Percentiles rank a stretch among this genome's conserved stretches.
Evolutionary conservation across 768 basidiomycete genomes (phyloP).

Genomic region (Coprinellus micaceus): DNA sequence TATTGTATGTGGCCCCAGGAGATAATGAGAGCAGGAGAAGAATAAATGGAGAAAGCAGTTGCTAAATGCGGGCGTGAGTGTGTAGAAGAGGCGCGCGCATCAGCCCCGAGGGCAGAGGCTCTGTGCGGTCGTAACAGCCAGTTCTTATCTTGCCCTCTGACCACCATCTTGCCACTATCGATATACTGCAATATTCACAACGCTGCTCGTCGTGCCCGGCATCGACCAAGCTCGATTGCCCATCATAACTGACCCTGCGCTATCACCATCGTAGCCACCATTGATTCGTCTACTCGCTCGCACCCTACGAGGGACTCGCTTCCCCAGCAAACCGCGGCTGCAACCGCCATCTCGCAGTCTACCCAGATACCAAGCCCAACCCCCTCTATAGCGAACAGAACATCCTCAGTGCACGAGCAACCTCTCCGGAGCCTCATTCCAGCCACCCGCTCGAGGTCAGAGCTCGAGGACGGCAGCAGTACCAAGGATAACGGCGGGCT

Average conservation of each 20-base stretch:
- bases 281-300: conserved; percentile 65
- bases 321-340: conserved; percentile 21
- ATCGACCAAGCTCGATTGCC: conserved; percentile 10
- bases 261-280: conserved; percentile 39
- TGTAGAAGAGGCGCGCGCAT: conserved; percentile 12
- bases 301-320: conserved; percentile 55
- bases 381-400: conserved; percentile 23
- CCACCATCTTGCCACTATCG: conserved; percentile 13
- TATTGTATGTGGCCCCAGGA: no score
- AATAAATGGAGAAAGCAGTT: conserved; percentile 8
- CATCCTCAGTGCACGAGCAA: conserved; percentile 6
- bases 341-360: background rate
- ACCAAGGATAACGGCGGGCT: conserved; percentile 19
- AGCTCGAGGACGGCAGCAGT: conserved; percentile 52
- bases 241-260: conserved; percentile 26
- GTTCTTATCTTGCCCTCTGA: conserved; percentile 9
- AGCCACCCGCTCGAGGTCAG: conserved; percentile 57
- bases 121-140: conserved; percentile 5
- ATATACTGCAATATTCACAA: conserved; percentile 13
- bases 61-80: conserved; percentile 18
- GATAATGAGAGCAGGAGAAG: background rate
- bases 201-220: conserved; percentile 9
- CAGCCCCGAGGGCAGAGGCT: conserved; percentile 9
- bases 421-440: conserved; percentile 50
- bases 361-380: conserved; percentile 14